A percentile compares a stretch with the other conserved stretches of the same genome.
Conservation (phyloP, 1,284 basidiomycete genomes). For the Pascua sp. region DNA sequence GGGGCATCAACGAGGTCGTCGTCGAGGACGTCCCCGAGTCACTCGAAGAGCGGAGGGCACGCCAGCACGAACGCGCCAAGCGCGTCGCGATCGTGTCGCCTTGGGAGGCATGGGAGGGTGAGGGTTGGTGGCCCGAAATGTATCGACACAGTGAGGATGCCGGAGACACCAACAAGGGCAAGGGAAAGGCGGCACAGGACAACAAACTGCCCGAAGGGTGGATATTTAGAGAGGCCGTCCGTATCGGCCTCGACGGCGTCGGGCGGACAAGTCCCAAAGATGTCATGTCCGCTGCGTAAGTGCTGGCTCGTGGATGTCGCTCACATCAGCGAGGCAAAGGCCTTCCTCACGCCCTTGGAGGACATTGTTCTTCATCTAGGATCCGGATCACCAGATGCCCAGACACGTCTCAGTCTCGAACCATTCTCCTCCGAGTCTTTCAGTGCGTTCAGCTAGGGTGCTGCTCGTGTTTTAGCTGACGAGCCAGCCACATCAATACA, state of each 20-base stretch:
- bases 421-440: conserved; percentile 17
- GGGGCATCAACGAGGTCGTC: neutral
- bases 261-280: conserved; percentile 18
- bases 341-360: conserved; percentile 22
- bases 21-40: neutral
- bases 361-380: conserved; percentile 21
- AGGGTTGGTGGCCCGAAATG: conserved; percentile 47
- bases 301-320: neutral
- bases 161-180: conserved; percentile 28
- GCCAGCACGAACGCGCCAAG: conserved; percentile 5
- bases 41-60: conserved; percentile 1
- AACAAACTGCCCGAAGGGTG: conserved; percentile 19
- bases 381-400: conserved; percentile 24
- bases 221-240: conserved; percentile 31
- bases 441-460: neutral
- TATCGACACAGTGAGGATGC: conserved; percentile 4
- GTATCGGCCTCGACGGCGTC: conserved; percentile 31
- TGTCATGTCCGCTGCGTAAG: conserved; percentile 2
- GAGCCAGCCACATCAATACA: neutral
- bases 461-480: neutral
- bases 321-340: conserved; percentile 24
- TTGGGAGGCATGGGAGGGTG: conserved; percentile 44
- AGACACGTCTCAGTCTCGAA: conserved; percentile 13
- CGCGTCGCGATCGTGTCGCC: conserved; percentile 17
- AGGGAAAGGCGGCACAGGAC: conserved; percentile 7